Conservation (phyloP, 2,329 filamentous ascomycete species). For the Calonectria fujianensis region DNA sequence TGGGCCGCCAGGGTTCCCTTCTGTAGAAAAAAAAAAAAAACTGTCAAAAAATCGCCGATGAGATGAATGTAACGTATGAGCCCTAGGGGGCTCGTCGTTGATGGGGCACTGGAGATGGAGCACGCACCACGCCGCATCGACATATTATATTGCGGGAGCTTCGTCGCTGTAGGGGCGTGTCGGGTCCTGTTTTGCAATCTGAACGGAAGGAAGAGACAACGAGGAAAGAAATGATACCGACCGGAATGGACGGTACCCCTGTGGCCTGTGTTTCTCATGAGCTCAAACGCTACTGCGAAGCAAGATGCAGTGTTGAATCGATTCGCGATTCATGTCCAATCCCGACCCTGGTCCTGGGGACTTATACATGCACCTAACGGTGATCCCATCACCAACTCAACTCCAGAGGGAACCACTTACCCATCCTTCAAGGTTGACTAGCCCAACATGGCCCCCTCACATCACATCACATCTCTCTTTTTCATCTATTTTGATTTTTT, state of each 20-base stretch:
- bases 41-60: constrained; percentile 23
- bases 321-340: constrained; percentile 24
- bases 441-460: background rate
- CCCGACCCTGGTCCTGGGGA: constrained; percentile 7
- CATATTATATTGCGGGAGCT: constrained; percentile 12
- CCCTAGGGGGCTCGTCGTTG: background rate
- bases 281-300: constrained; percentile 21
- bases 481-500: constrained; percentile 8
- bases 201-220: background rate
- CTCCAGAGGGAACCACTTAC: background rate
- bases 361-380: constrained; percentile 14
- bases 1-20: constrained; percentile 4
- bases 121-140: constrained; percentile 8
- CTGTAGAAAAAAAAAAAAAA: background rate
- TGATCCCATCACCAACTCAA: constrained; percentile 22
- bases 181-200: constrained; percentile 3
- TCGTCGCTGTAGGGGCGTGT: background rate
- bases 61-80: constrained; percentile 26
- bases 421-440: constrained; percentile 5
- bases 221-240: background rate
- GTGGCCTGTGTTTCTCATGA: background rate
- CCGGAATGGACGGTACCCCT: constrained; percentile 1
- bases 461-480: background rate
- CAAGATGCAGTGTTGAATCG: constrained; percentile 17
- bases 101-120: background rate